Conservation (phyloP, 2,329 filamentous ascomycete genomes). For the Triangularia verruculosa region DNA sequence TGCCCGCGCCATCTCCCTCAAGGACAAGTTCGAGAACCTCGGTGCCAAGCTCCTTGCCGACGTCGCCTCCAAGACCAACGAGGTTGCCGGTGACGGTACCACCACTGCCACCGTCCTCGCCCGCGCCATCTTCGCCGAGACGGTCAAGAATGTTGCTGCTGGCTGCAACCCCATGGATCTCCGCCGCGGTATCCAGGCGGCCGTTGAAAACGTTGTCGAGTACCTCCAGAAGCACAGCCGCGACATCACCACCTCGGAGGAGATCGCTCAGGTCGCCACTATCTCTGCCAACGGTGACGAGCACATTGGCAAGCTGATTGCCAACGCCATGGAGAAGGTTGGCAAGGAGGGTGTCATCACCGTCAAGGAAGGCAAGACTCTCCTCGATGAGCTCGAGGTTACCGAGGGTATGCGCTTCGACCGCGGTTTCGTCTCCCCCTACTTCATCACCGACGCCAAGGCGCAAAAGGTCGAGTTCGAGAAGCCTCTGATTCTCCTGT, state of each 20-base stretch:
- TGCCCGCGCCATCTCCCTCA: slow-evolving; percentile 82
- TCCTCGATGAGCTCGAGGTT: slow-evolving; percentile 95
- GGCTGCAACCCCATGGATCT: slow-evolving; percentile 99
- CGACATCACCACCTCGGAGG: slow-evolving; percentile 94
- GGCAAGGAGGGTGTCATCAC: slow-evolving; percentile 99
- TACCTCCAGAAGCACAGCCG: slow-evolving; percentile 95
- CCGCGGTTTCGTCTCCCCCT: slow-evolving; percentile 95
- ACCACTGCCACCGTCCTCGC: slow-evolving; percentile 97
- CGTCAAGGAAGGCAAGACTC: slow-evolving; percentile 99
- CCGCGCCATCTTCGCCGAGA: slow-evolving; percentile 98
- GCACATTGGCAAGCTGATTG: slow-evolving; percentile 92
- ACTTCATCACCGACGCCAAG: slow-evolving; percentile 99
- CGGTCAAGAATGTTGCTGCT: slow-evolving; percentile 98
- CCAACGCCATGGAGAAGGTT: slow-evolving; percentile 99
- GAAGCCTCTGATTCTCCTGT: slow-evolving; percentile 97
- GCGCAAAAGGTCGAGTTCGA: slow-evolving; percentile 99
- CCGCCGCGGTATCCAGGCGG: slow-evolving; percentile 92
- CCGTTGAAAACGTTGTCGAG: slow-evolving; percentile 90
- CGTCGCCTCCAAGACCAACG: slow-evolving; percentile 98
- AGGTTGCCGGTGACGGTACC: slow-evolving; percentile 96
- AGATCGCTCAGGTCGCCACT: slow-evolving; percentile 97
- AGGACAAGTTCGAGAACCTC: slow-evolving; percentile 99
- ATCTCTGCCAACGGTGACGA: slow-evolving; percentile 97
- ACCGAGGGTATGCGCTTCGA: slow-evolving; percentile 99
- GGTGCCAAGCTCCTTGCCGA: slow-evolving; percentile 95